Evolutionary conservation across 2,329 filamentous ascomycete species (phyloP).

Genomic region (Macrophomina pseudophaseolina): DNA sequence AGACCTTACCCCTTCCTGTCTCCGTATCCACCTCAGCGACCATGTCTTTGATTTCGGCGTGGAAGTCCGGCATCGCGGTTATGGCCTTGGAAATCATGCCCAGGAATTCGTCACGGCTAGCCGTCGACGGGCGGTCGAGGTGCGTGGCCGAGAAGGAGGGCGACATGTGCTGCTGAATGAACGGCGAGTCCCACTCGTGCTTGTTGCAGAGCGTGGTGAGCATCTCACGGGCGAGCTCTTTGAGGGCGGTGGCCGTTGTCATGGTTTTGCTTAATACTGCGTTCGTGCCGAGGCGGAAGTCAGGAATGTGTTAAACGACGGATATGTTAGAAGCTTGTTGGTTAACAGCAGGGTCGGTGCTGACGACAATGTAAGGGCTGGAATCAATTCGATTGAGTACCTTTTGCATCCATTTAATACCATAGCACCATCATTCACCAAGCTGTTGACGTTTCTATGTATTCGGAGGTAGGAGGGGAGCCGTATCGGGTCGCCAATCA

Average conservation of each 20-base stretch:
- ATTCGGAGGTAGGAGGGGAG: not conserved
- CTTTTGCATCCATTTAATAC: not conserved
- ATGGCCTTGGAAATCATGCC: not conserved
- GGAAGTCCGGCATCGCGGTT: not conserved
- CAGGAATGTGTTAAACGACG: not conserved
- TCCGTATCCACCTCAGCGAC: not conserved
- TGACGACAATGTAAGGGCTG: not conserved
- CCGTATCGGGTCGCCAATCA: not conserved
- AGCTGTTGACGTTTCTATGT: not conserved
- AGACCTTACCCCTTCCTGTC: not conserved
- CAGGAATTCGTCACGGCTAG: not conserved
- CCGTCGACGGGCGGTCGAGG: not conserved
- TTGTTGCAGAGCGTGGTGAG: conserved; percentile 6
- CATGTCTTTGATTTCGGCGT: not conserved
- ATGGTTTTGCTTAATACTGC: not conserved
- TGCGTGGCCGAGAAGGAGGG: not conserved
- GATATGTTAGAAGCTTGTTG: too few species aligned
- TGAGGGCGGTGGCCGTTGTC: not conserved
- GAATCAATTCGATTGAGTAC: not conserved
- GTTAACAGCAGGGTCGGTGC: not conserved
- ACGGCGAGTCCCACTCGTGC: conserved; percentile 7
- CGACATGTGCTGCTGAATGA: conserved; percentile 1
- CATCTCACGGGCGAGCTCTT: conserved; percentile 12
- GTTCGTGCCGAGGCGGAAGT: too few species aligned
- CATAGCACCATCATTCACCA: not conserved